Percentiles rank a stretch among this genome's conserved stretches.
Conservation (phyloP, 495 filamentous ascomycete genomes). For the Hypoxylon rickii region DNA sequence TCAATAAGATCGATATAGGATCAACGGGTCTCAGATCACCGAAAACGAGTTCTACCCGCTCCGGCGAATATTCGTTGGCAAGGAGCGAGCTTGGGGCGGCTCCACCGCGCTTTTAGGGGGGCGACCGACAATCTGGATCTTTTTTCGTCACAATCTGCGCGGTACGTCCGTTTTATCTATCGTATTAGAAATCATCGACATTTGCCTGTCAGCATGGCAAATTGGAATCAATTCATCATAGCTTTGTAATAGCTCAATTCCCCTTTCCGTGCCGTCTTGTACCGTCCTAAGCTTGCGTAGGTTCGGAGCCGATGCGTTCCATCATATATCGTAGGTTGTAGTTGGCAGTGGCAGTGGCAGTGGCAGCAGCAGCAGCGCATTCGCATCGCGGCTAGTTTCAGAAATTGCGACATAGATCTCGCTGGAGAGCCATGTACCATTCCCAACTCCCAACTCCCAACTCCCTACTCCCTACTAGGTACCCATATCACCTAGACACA, state of each 20-base stretch:
- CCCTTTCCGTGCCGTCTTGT: neutral
- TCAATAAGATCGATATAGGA: neutral
- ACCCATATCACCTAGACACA: slow-evolving; percentile 5
- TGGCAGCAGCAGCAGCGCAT: no score
- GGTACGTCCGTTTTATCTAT: neutral
- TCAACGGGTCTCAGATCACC: slow-evolving; percentile 24
- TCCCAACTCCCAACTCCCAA: neutral
- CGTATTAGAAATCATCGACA: slow-evolving; percentile 24
- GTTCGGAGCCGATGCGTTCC: neutral
- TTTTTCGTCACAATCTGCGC: slow-evolving; percentile 2
- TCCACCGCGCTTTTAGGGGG: slow-evolving; percentile 19
- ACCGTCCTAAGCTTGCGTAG: no score
- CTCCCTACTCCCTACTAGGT: neutral
- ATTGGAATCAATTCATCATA: slow-evolving; percentile 28
- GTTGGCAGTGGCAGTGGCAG: slow-evolving; percentile 13
- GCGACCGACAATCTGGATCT: slow-evolving; percentile 4
- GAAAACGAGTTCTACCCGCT: slow-evolving; percentile 21
- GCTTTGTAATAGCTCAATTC: slow-evolving; percentile 17
- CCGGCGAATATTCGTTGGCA: slow-evolving; percentile 36
- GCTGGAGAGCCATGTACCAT: no score
- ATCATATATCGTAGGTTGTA: neutral
- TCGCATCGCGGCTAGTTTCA: slow-evolving; percentile 33
- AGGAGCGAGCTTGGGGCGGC: slow-evolving; percentile 12
- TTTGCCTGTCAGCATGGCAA: neutral
- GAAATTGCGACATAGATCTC: slow-evolving; percentile 38